Conservation (phyloP, 352 stramenopile genomes). For the Phytophthora quininea region DNA sequence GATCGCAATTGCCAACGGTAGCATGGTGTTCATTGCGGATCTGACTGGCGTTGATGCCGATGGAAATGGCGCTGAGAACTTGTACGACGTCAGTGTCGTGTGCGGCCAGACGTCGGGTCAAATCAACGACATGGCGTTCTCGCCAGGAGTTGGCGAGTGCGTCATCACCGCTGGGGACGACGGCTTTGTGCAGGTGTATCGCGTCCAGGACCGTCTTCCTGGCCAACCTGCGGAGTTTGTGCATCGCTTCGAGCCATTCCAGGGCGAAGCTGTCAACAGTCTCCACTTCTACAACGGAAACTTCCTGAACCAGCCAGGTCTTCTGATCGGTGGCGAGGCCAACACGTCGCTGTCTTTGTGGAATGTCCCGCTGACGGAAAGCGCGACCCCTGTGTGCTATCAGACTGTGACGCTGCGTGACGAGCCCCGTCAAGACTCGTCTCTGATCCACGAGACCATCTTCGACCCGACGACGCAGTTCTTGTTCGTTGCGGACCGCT, state of each 20-base stretch:
- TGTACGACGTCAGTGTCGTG: constrained; percentile 72
- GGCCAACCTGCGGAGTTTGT: constrained; percentile 70
- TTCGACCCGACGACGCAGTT: constrained; percentile 79
- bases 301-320: constrained; percentile 44
- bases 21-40: constrained; percentile 67
- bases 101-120: constrained; percentile 69
- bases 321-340: constrained; percentile 69
- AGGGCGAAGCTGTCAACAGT: constrained; percentile 69
- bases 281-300: constrained; percentile 73
- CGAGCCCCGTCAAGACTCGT: constrained; percentile 28
- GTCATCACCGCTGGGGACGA: constrained; percentile 76
- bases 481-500: constrained; percentile 79
- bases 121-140: constrained; percentile 86
- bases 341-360: constrained; percentile 61
- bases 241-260: constrained; percentile 81
- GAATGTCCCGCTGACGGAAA: constrained; percentile 61
- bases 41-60: constrained; percentile 52
- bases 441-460: constrained; percentile 60
- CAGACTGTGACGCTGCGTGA: constrained; percentile 68
- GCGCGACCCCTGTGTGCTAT: constrained; percentile 54
- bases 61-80: constrained; percentile 51
- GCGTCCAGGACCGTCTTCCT: constrained; percentile 47
- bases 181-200: constrained; percentile 84
- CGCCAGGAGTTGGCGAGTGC: constrained; percentile 50
- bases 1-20: constrained; percentile 75